Base-by-base conservation (phyloP, 2,329 filamentous ascomycete species). In the Botrytis cinerea region DNA sequence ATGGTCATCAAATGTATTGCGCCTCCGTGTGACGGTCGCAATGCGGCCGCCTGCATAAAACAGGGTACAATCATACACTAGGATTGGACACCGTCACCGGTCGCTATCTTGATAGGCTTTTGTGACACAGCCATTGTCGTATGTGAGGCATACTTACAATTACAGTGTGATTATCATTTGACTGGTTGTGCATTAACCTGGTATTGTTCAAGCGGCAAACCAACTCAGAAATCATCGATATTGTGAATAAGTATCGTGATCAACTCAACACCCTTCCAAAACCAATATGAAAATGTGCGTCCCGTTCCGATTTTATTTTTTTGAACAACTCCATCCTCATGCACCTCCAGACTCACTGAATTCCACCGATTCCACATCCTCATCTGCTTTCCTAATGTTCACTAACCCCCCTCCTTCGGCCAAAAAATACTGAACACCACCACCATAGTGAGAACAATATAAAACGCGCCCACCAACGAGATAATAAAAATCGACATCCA, bases 1-100 rank as follows among this genome's bases (percentile, higher is more conserved):
- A 35, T 35, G 14, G 25, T 40, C n/a, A 57, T 67, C 10, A 25
- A 51, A 40, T 51, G 32, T 28, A n/a, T 67, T 54, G 64, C 32
- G 9, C 46, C 64, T 54, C 46, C 46, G 35, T 46, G 46, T 25
- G 22, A 38, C 22, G 14, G 46, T 51, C 64, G n/a, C 32, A 10
- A 68, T 54, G 46, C 64, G 32, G 32, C 46, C 46, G 35, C 64
- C 38, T 68, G 46, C 64, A 68, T 51, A 68, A 5, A 54, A 54
- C 64, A 28, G 32, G 64, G 64, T 68, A 28, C 18, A 16, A 46
- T 18, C 12, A 64, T 46, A 22, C 40, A 46, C 43, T 32, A n/a
- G 40, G 64, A 68, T 68, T 68, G 46, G 64, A 54, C 46, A 16
- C 32, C 32, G n/a, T n/a, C 51, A 12, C 51, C n/a, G n/a, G n/a